A percentile compares a stretch with the other conserved stretches of the same genome.
Evolutionary conservation across 441 rosid genomes (phyloP).

Genomic region (Euphorbia celastroides): DNA sequence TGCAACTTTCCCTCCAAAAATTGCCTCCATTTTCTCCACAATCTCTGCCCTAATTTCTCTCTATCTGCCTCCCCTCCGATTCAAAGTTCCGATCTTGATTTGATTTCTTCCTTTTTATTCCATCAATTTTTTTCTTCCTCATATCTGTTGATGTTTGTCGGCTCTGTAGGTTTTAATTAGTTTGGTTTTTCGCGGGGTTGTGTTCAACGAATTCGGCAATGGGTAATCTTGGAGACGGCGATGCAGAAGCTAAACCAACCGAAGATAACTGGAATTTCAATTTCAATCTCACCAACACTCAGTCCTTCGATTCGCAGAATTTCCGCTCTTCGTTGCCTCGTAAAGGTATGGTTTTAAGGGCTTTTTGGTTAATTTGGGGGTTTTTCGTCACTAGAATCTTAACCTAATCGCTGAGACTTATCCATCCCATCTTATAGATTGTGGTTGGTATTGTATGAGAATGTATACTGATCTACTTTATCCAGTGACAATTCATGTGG

Average conservation of each 20-base stretch:
- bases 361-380: background rate
- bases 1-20: too few species aligned
- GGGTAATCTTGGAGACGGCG: slow-evolving; percentile 33
- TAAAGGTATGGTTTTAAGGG: slow-evolving; percentile 15
- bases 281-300: slow-evolving; percentile 27
- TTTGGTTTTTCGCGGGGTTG: background rate
- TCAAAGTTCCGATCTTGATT: background rate
- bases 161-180: slow-evolving; percentile 8
- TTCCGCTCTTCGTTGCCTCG: slow-evolving; percentile 31
- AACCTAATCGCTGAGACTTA: background rate
- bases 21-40: too few species aligned
- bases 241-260: slow-evolving; percentile 12
- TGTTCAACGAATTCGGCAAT: slow-evolving; percentile 28
- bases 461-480: too few species aligned
- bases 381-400: background rate
- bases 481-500: too few species aligned
- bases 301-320: slow-evolving; percentile 30
- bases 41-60: too few species aligned
- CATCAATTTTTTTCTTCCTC: background rate
- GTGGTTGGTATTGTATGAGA: too few species aligned
- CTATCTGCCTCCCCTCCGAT: too few species aligned
- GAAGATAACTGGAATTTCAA: slow-evolving; percentile 9
- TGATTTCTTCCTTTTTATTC: background rate
- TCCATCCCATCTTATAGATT: too few species aligned
- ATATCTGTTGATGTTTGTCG: background rate